Evolutionary conservation across 2,329 filamentous ascomycete genomes (phyloP).

Genomic region (Coniochaeta sp.): DNA sequence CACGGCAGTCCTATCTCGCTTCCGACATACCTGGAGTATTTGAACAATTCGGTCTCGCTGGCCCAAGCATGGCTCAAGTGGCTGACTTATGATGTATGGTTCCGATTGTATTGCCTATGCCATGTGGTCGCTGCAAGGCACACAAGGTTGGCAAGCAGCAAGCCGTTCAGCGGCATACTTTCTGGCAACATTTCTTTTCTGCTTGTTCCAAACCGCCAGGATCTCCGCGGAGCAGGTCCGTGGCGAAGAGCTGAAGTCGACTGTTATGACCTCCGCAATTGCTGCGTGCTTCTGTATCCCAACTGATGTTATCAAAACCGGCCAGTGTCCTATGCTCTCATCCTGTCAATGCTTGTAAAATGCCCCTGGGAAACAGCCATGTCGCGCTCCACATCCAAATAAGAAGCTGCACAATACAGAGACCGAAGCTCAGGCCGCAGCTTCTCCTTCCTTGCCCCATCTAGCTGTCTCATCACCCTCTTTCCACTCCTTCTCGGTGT

Average conservation of each 20-base stretch:
- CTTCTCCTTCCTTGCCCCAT: slow-evolving; percentile 57
- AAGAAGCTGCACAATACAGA: not conserved
- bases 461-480: slow-evolving; percentile 76
- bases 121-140: not conserved
- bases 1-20: not conserved
- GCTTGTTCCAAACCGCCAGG: not conserved
- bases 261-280: not conserved
- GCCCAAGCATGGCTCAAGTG: not conserved
- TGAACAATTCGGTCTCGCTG: not conserved
- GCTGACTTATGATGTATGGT: not conserved
- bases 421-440: not conserved
- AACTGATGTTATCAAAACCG: not conserved
- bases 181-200: not conserved
- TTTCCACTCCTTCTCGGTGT: slow-evolving; percentile 77
- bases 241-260: not conserved
- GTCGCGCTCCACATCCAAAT: not conserved
- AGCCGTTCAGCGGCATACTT: not conserved
- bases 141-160: not conserved
- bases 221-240: not conserved
- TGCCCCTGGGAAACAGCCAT: not conserved
- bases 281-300: not conserved
- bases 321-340: not conserved
- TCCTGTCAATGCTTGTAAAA: not conserved
- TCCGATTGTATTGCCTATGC: not conserved
- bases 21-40: not conserved